Conservation (phyloP, 2,329 filamentous ascomycete species). For the Penicillium palitans region DNA sequence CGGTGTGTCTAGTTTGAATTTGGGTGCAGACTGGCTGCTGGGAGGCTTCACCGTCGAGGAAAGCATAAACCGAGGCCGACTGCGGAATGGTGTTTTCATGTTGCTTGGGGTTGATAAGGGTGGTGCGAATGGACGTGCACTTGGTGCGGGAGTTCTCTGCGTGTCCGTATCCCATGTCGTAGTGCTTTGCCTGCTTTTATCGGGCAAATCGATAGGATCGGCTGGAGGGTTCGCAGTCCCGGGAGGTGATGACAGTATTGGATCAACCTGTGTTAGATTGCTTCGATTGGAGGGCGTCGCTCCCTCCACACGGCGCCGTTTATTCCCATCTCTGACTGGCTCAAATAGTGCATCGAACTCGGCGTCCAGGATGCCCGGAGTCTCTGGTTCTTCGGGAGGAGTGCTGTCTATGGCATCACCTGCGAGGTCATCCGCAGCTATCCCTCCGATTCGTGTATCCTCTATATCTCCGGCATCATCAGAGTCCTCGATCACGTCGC, state of each 20-base stretch:
- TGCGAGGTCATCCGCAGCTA: background rate
- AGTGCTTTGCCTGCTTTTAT: conserved; percentile 10
- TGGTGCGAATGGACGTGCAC: conserved; percentile 7
- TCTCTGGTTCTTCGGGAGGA: conserved; percentile 12
- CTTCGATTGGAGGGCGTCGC: background rate
- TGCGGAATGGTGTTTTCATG: conserved; percentile 27
- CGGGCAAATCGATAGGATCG: conserved; percentile 7
- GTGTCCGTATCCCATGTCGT: conserved; percentile 2
- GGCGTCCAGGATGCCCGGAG: conserved; percentile 17
- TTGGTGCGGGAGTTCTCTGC: conserved; percentile 11
- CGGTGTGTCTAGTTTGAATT: conserved; percentile 17
- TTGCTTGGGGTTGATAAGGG: conserved; percentile 16
- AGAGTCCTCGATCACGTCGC: conserved; percentile 32
- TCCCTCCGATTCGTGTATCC: background rate
- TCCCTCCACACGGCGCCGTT: conserved; percentile 34
- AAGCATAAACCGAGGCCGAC: conserved; percentile 33
- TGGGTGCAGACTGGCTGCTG: conserved; percentile 18
- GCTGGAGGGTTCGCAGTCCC: conserved; percentile 8
- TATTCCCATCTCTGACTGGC: conserved; percentile 27
- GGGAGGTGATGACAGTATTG: conserved; percentile 24
- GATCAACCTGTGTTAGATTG: conserved; percentile 6
- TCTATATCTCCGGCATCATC: conserved; percentile 18
- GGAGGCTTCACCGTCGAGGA: conserved; percentile 24
- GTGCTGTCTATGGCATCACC: conserved; percentile 22
- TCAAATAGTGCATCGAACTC: conserved; percentile 37